Evolutionary conservation across 2,329 filamentous ascomycete species (phyloP).

Genomic region (Byssochlamys sp.): DNA sequence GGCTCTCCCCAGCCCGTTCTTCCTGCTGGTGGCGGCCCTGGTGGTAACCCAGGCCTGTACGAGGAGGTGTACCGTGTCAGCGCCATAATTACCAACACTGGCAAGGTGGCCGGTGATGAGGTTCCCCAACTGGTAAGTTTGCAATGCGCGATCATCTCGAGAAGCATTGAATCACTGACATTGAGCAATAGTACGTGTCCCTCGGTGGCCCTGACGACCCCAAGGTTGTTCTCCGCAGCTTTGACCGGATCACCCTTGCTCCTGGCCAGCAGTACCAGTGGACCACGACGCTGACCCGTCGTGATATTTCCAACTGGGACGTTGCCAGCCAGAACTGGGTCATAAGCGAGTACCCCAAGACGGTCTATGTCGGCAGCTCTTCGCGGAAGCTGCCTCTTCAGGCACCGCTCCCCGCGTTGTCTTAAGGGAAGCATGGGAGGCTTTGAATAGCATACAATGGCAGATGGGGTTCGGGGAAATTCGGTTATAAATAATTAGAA

Average conservation of each 20-base stretch:
- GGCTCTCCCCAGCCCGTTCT: constrained; percentile 47
- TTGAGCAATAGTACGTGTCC: constrained; percentile 55
- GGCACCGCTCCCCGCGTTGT: constrained; percentile 21
- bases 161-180: background rate
- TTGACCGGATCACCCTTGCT: constrained; percentile 64
- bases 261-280: constrained; percentile 61
- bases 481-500: background rate
- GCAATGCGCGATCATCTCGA: background rate
- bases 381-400: constrained; percentile 48
- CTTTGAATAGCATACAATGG: background rate
- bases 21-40: constrained; percentile 49
- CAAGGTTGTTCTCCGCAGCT: constrained; percentile 60
- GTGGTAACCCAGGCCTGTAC: constrained; percentile 50
- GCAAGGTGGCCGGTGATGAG: constrained; percentile 40
- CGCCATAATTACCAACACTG: constrained; percentile 44
- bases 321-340: constrained; percentile 73
- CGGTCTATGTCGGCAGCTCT: constrained; percentile 50
- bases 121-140: constrained; percentile 42
- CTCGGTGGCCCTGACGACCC: constrained; percentile 70
- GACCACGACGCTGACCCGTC: constrained; percentile 59
- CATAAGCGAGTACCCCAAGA: constrained; percentile 48
- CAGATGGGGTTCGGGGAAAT: background rate
- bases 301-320: constrained; percentile 86
- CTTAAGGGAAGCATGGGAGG: background rate
- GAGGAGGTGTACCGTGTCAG: constrained; percentile 41